Percentiles rank a stretch among this genome's conserved stretches.
These are phyloP conservation scores for Rhizopogon vesiculosus DNA, from an alignment of 768 basidiomycete species.

Conservation along the genomic window DNA sequence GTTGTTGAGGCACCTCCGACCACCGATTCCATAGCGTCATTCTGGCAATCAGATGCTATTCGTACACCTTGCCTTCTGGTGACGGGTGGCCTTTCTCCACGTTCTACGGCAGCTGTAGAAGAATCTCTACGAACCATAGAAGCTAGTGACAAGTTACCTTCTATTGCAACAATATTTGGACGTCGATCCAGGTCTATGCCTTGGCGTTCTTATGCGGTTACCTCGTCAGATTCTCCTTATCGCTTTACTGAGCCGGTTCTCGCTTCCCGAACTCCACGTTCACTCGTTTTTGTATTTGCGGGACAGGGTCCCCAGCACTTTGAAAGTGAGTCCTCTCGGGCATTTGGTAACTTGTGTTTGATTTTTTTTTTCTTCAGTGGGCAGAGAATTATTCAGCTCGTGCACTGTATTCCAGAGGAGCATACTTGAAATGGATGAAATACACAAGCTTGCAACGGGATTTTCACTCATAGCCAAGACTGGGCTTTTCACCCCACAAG, in stretches of 20 bases:
- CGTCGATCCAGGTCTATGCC: constrained; percentile 29
- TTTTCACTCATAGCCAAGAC: constrained; percentile 30
- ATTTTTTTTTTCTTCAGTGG: constrained; percentile 24
- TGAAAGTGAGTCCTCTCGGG: constrained; percentile 23
- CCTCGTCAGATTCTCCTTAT: not conserved
- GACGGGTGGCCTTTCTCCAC: constrained; percentile 34
- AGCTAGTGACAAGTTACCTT: not conserved
- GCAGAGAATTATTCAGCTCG: constrained; percentile 29
- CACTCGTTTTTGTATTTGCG: constrained; percentile 34
- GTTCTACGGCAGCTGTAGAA: constrained; percentile 14
- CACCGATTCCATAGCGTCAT: not conserved
- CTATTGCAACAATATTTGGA: constrained; percentile 9
- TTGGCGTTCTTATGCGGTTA: constrained; percentile 27
- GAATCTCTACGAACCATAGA: not conserved
- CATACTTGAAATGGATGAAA: constrained; percentile 33
- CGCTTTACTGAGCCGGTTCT: constrained; percentile 25
- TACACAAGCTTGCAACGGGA: constrained; percentile 26
- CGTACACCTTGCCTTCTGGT: constrained; percentile 3
- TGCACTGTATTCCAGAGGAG: constrained; percentile 34
- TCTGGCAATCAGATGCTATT: not conserved
- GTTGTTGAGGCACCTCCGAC: constrained; percentile 29
- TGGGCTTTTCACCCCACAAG: constrained; percentile 31
- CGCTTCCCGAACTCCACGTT: constrained; percentile 17
- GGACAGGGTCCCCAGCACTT: constrained; percentile 38
- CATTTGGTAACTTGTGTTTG: not conserved